These are phyloP conservation scores for Cordyceps pruinosa DNA, from an alignment of 2,329 filamentous ascomycete species.

Conservation along the genomic window DNA sequence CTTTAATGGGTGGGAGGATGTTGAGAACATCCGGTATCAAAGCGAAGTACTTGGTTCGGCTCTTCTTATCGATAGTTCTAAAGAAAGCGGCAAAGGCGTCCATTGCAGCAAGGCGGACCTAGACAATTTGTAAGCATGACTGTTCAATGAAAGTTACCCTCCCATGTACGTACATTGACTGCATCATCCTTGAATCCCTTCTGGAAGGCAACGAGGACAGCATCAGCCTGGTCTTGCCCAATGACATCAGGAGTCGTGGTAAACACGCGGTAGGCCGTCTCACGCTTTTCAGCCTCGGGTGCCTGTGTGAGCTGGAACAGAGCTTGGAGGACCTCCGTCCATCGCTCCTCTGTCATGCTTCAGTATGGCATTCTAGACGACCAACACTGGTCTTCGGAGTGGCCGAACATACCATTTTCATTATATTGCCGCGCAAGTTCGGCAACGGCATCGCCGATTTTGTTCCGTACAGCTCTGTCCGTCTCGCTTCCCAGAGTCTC, in stretches of 20 bases:
- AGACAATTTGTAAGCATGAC: slow-evolving; percentile 8
- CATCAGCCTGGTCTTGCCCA: slow-evolving; percentile 87
- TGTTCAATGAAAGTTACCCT: slow-evolving; percentile 14
- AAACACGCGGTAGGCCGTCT: slow-evolving; percentile 92
- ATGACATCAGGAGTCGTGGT: slow-evolving; percentile 92
- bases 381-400: background rate
- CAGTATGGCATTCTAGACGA: background rate
- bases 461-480: slow-evolving; percentile 73
- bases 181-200: slow-evolving; percentile 88
- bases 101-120: slow-evolving; percentile 91
- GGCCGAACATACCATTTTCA: slow-evolving; percentile 64
- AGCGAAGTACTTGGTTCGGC: slow-evolving; percentile 77
- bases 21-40: slow-evolving; percentile 90
- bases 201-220: slow-evolving; percentile 81
- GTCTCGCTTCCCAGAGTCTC: slow-evolving; percentile 68
- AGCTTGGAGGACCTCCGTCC: slow-evolving; percentile 80
- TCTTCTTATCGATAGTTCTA: slow-evolving; percentile 80
- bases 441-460: slow-evolving; percentile 95
- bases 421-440: slow-evolving; percentile 93
- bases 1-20: slow-evolving; percentile 89
- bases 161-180: slow-evolving; percentile 52
- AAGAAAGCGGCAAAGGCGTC: slow-evolving; percentile 97
- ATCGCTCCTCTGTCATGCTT: slow-evolving; percentile 62
- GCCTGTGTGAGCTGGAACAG: slow-evolving; percentile 91
- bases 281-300: slow-evolving; percentile 72